Conservation (phyloP, 2,329 filamentous ascomycete genomes). For the Furcasterigmium sp. region DNA sequence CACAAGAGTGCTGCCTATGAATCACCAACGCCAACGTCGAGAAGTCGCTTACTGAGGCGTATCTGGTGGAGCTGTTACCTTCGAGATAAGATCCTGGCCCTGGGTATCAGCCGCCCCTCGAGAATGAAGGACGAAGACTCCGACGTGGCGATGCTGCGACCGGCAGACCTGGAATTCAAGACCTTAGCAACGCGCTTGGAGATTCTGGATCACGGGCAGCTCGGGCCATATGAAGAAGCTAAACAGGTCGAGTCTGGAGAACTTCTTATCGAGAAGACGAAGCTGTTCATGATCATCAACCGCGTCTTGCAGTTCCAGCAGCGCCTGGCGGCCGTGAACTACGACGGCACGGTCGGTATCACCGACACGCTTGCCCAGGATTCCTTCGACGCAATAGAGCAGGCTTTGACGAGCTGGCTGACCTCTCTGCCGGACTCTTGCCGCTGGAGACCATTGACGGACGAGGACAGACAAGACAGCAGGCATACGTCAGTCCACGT, state of each 20-base stretch:
- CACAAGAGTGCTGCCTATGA: neutral
- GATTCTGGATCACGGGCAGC: neutral
- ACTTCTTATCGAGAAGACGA: neutral
- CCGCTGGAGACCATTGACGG: neutral
- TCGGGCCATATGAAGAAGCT: neutral
- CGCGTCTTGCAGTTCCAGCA: neutral
- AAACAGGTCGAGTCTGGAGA: neutral
- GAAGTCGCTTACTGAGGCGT: neutral
- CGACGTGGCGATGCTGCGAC: neutral
- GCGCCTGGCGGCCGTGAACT: neutral
- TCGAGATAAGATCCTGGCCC: neutral
- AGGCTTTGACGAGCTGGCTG: neutral
- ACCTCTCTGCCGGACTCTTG: neutral
- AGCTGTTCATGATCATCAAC: neutral
- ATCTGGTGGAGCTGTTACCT: neutral
- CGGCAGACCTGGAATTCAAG: neutral
- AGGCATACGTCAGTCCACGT: neutral
- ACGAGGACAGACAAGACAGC: neutral
- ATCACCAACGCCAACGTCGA: neutral
- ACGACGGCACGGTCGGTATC: neutral
- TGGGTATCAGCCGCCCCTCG: neutral
- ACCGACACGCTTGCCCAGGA: neutral
- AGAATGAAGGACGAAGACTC: neutral
- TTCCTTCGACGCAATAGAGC: neutral
- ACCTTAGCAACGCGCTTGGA: neutral